These are phyloP conservation scores for Parasitella parasitica DNA, from an alignment of 371 early-diverging fungal genomes.

Conservation along the genomic window DNA sequence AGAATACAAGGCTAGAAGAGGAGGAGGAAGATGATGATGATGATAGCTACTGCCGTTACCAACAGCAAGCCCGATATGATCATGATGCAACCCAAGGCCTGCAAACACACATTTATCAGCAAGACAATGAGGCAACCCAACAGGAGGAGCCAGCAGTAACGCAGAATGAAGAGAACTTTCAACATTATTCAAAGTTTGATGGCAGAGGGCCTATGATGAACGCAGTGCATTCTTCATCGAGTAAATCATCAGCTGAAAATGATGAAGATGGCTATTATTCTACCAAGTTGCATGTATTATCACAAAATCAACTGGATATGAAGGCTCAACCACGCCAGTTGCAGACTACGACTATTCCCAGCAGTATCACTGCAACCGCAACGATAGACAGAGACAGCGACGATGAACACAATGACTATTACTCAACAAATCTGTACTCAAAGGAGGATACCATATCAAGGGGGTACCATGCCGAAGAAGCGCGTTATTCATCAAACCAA, in stretches of 20 bases:
- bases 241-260: not conserved
- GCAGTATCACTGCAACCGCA: not conserved
- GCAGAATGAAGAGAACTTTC: not conserved
- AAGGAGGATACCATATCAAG: too few species aligned
- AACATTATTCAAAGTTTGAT: not conserved
- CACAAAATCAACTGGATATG: not conserved
- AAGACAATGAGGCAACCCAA: not conserved
- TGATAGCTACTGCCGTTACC: not conserved
- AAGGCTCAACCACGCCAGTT: not conserved
- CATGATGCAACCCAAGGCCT: not conserved
- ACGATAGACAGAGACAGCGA: not conserved
- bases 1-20: conserved; percentile 13
- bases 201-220: not conserved
- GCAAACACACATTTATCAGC: not conserved
- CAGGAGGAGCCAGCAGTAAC: not conserved
- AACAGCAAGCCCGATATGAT: not conserved
- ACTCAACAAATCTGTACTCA: not conserved
- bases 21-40: conserved; percentile 7
- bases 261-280: not conserved
- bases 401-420: not conserved
- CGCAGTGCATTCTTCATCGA: not conserved
- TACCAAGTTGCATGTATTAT: not conserved
- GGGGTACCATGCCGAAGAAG: too few species aligned
- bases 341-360: not conserved
- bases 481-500: too few species aligned